These are phyloP conservation scores for Avicennia marina DNA, from an alignment of 257 asterid genomes.

Conservation along the genomic window DNA sequence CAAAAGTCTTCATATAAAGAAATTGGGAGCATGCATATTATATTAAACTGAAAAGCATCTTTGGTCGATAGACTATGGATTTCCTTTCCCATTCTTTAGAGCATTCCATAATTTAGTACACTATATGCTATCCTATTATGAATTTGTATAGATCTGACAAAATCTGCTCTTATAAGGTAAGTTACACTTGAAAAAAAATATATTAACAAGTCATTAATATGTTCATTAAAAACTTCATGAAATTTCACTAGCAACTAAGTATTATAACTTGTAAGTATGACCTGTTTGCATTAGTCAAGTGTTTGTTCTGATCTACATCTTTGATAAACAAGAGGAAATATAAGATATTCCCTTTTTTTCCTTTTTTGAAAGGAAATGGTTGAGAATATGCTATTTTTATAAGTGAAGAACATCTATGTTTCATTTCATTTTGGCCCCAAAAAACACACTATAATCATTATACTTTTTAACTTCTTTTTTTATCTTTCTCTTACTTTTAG, in stretches of 20 bases:
- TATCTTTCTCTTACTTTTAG: too few species aligned
- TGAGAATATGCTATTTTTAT: neutral
- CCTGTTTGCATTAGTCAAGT: neutral
- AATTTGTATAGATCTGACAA: constrained; percentile 5
- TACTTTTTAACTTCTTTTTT: too few species aligned
- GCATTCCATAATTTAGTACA: neutral
- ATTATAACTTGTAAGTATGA: neutral
- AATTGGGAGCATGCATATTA: neutral
- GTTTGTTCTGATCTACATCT: neutral
- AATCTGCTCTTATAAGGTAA: neutral
- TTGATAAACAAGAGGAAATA: neutral
- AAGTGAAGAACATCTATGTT: too few species aligned
- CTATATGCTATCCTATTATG: neutral
- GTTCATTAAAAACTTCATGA: neutral
- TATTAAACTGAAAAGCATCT: neutral
- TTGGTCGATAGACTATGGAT: neutral
- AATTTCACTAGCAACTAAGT: neutral
- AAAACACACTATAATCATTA: too few species aligned
- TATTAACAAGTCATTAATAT: neutral
- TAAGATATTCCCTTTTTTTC: constrained; percentile 1
- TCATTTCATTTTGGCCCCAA: too few species aligned
- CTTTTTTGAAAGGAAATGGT: neutral
- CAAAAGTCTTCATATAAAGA: constrained; percentile 1
- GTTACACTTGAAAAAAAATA: neutral
- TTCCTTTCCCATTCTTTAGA: neutral